Conservation (phyloP, 164 flowering plant species). For the Aristolochia californica region DNA sequence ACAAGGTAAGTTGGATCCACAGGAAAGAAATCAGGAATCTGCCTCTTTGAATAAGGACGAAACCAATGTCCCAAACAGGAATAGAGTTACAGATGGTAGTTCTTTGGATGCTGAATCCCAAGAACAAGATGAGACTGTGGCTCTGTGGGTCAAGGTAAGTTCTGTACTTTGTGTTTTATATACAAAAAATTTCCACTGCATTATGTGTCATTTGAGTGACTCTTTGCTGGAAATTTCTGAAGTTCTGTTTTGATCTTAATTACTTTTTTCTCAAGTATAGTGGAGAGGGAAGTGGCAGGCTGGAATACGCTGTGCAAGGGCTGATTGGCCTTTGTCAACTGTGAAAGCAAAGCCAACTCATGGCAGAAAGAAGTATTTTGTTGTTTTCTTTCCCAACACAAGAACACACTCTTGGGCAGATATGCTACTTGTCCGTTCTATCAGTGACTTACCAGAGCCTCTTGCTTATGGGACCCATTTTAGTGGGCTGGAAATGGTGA, state of each 20-base stretch:
- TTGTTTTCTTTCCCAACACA: conserved; percentile 74
- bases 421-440: conserved; percentile 57
- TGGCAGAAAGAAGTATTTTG: conserved; percentile 63
- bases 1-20: conserved; percentile 20
- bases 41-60: conserved; percentile 27
- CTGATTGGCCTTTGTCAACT: conserved; percentile 79
- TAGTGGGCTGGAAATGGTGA: conserved; percentile 64
- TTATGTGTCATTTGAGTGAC: neutral
- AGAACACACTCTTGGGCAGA: conserved; percentile 90
- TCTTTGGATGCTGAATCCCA: conserved; percentile 26
- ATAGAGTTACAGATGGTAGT: conserved; percentile 17
- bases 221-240: neutral
- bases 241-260: conserved; percentile 2
- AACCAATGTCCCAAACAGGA: conserved; percentile 22
- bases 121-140: conserved; percentile 52
- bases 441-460: conserved; percentile 68
- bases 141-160: conserved; percentile 88
- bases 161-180: neutral
- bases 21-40: neutral
- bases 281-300: conserved; percentile 97
- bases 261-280: conserved; percentile 35
- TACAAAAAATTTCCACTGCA: neutral
- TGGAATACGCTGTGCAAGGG: conserved; percentile 78
- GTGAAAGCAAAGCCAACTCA: conserved; percentile 81
- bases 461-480: conserved; percentile 58